Percentiles rank a stretch among this genome's conserved stretches.
phyloP scores from a whole-genome alignment of 1,284 basidiomycete species.

The Rhodofomes roseus region DNA sequence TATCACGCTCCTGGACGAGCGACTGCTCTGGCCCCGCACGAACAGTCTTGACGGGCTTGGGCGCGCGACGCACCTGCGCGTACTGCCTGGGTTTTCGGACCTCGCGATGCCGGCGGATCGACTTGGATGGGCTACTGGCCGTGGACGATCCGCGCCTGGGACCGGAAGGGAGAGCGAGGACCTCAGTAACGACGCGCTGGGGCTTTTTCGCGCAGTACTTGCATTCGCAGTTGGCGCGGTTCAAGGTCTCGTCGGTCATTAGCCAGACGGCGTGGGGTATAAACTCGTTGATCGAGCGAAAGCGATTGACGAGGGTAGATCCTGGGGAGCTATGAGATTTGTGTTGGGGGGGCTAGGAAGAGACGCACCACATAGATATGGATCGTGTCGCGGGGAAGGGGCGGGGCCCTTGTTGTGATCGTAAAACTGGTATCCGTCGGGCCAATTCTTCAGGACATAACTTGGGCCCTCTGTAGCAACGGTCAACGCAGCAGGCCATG shows the following conservation, averaged over 20 bases:
- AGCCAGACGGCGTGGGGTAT: conserved; percentile 81
- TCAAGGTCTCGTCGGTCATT: conserved; percentile 46
- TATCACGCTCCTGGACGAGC: conserved; percentile 54
- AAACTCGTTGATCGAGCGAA: conserved; percentile 79
- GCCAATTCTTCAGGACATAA: conserved; percentile 65
- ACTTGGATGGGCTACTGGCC: conserved; percentile 4
- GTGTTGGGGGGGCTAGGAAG: too few species aligned
- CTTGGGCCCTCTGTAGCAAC: conserved; percentile 40
- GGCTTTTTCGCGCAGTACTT: conserved; percentile 74
- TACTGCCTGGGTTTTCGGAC: conserved; percentile 36
- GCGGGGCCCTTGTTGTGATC: conserved; percentile 68
- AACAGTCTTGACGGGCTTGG: conserved; percentile 36
- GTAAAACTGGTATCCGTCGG: conserved; percentile 64
- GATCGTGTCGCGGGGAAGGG: conserved; percentile 58
- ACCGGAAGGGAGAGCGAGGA: conserved; percentile 38
- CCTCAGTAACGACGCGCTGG: conserved; percentile 63
- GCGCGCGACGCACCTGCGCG: conserved; percentile 52
- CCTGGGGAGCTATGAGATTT: conserved; percentile 29
- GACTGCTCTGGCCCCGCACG: conserved; percentile 42
- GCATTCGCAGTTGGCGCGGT: conserved; percentile 58
- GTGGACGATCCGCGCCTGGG: conserved; percentile 12
- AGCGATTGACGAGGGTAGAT: conserved; percentile 43
- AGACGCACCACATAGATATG: conserved; percentile 68
- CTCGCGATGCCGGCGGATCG: conserved; percentile 14
- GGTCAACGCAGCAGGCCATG: not conserved